Conservation (phyloP, 257 asterid species). For the Nicotiana benthamiana region DNA sequence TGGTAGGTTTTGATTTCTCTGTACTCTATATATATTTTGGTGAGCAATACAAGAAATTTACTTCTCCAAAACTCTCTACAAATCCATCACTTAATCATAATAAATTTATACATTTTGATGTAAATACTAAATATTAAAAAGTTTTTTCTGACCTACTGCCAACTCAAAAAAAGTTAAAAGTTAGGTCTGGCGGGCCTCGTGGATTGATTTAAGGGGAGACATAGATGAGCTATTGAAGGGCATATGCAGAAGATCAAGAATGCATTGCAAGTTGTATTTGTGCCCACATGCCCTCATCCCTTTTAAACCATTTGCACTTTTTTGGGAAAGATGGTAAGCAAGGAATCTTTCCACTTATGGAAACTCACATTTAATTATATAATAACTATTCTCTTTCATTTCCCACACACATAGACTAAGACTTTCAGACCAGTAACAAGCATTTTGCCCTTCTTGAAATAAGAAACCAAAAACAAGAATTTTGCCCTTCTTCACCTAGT, state of each 20-base stretch:
- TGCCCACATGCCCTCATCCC: constrained; percentile 15
- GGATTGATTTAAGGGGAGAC: not conserved
- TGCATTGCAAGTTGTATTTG: constrained; percentile 13
- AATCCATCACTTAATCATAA: too few relatives aligned
- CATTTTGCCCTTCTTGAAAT: not conserved
- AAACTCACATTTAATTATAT: constrained; percentile 10
- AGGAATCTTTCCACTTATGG: constrained; percentile 31
- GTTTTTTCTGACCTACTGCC: not conserved
- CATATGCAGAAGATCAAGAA: not conserved
- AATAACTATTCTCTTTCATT: constrained; percentile 12
- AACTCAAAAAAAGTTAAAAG: too few relatives aligned
- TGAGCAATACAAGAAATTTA: too few relatives aligned
- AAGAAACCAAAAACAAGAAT: not conserved
- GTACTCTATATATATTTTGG: too few relatives aligned
- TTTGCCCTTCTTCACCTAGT: too few relatives aligned
- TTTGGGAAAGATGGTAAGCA: constrained; percentile 8
- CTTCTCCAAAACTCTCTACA: too few relatives aligned
- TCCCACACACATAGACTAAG: not conserved
- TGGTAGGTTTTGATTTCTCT: too few relatives aligned
- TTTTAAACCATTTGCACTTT: constrained; percentile 14
- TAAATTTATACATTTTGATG: too few relatives aligned
- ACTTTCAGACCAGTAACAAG: not conserved
- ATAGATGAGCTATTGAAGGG: constrained; percentile 6
- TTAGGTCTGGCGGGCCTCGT: not conserved
- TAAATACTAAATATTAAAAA: too few relatives aligned